phyloP scores from a whole-genome alignment of 2,329 filamentous ascomycete species.

The Penicillium sp. region DNA sequence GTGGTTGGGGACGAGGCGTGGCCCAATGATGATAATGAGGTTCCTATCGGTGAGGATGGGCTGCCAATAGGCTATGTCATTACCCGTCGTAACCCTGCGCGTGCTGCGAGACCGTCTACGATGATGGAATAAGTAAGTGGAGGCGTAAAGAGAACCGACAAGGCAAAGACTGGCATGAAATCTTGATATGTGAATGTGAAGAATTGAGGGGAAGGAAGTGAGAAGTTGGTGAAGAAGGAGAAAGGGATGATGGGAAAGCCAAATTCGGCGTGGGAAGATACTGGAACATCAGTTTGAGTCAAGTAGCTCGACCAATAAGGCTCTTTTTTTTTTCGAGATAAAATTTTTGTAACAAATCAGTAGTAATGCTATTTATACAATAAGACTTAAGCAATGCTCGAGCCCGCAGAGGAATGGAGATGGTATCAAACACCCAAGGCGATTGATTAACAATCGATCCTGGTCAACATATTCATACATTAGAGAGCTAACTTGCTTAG shows the following conservation, averaged over 20 bases:
- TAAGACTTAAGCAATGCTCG: background rate
- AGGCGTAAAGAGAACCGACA: too few relatives aligned
- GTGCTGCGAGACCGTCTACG: slow-evolving; percentile 12
- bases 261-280: background rate
- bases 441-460: background rate
- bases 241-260: background rate
- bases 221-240: background rate
- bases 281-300: background rate
- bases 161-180: background rate
- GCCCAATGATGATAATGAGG: background rate
- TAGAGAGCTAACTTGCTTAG: background rate
- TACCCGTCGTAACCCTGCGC: slow-evolving; percentile 13
- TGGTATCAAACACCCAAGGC: slow-evolving; percentile 21
- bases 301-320: slow-evolving; percentile 3
- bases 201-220: background rate
- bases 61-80: slow-evolving; percentile 2
- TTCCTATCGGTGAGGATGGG: slow-evolving; percentile 2
- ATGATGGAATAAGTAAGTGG: slow-evolving; percentile 1
- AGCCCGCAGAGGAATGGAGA: slow-evolving; percentile 26
- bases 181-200: background rate
- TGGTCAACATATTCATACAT: slow-evolving; percentile 21
- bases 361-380: slow-evolving; percentile 23
- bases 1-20: background rate
- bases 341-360: slow-evolving; percentile 4
- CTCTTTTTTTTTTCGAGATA: background rate